Conservation (phyloP, 2,329 filamentous ascomycete genomes). For the Pestalotiopsis sp. region DNA sequence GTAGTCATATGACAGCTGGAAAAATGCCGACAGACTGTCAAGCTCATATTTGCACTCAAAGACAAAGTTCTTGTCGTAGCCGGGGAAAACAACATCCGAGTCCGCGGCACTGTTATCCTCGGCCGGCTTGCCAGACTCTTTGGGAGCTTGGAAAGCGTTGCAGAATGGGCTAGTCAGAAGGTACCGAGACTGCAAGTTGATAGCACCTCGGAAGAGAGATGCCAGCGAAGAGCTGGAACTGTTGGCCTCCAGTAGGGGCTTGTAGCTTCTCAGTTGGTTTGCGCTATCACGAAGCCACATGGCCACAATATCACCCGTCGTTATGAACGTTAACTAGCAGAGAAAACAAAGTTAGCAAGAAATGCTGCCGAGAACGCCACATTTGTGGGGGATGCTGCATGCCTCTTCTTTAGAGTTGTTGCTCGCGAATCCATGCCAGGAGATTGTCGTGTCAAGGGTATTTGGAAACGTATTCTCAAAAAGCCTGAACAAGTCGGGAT, state of each 20-base stretch:
- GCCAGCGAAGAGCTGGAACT: slow-evolving; percentile 61
- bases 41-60: slow-evolving; percentile 98
- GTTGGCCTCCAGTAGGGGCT: slow-evolving; percentile 61
- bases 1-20: slow-evolving; percentile 82
- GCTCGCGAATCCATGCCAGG: slow-evolving; percentile 70
- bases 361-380: neutral
- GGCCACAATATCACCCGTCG: slow-evolving; percentile 83
- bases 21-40: slow-evolving; percentile 85
- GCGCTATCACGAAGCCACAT: slow-evolving; percentile 88
- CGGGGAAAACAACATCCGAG: slow-evolving; percentile 61
- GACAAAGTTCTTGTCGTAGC: slow-evolving; percentile 70
- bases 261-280: slow-evolving; percentile 73
- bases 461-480: slow-evolving; percentile 87
- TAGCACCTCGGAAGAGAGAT: slow-evolving; percentile 69
- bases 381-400: slow-evolving; percentile 28
- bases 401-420: slow-evolving; percentile 40
- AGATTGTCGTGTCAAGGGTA: slow-evolving; percentile 79
- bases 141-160: slow-evolving; percentile 87
- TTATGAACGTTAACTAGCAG: slow-evolving; percentile 74
- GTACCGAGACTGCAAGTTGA: slow-evolving; percentile 73
- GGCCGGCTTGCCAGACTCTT: slow-evolving; percentile 69
- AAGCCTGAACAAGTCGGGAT: slow-evolving; percentile 72
- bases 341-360: slow-evolving; percentile 29
- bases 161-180: slow-evolving; percentile 76
- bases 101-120: slow-evolving; percentile 60